Evolutionary conservation across 768 basidiomycete genomes (phyloP).

Genomic region (Lactifluus hygrophoroides): DNA sequence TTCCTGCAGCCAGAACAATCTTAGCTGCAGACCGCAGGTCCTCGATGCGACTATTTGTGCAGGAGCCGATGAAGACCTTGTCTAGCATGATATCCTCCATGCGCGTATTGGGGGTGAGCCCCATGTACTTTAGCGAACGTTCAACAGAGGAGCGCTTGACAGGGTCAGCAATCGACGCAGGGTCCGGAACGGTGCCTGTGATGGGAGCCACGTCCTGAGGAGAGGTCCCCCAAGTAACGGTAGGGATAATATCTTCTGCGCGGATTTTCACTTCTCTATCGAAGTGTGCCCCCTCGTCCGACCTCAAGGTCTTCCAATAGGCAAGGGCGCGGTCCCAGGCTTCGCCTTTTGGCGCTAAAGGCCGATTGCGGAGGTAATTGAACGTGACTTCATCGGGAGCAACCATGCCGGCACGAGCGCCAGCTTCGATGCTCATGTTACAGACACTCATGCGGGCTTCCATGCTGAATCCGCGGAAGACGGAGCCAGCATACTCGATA

Average conservation of each 20-base stretch:
- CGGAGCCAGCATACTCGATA: conserved; percentile 53
- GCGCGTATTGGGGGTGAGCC: conserved; percentile 42
- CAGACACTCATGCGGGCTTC: conserved; percentile 54
- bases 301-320: conserved; percentile 48
- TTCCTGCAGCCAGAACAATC: conserved; percentile 43
- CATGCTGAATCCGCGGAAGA: conserved; percentile 50
- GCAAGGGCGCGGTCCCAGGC: conserved; percentile 51
- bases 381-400: conserved; percentile 58
- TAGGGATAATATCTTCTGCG: conserved; percentile 54
- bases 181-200: conserved; percentile 48
- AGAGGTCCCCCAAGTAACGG: conserved; percentile 59
- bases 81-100: conserved; percentile 53
- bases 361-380: conserved; percentile 50
- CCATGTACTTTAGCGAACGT: conserved; percentile 55
- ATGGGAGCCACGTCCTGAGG: conserved; percentile 57
- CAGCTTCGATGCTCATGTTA: conserved; percentile 65
- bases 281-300: conserved; percentile 52
- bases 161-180: conserved; percentile 36
- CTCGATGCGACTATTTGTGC: conserved; percentile 61
- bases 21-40: conserved; percentile 53
- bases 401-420: conserved; percentile 59
- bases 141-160: conserved; percentile 39
- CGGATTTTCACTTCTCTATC: conserved; percentile 49
- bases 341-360: conserved; percentile 49
- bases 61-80: conserved; percentile 62